Conservation (phyloP, 176 grass and related monocot genomes). For the Carex scoparia region DNA sequence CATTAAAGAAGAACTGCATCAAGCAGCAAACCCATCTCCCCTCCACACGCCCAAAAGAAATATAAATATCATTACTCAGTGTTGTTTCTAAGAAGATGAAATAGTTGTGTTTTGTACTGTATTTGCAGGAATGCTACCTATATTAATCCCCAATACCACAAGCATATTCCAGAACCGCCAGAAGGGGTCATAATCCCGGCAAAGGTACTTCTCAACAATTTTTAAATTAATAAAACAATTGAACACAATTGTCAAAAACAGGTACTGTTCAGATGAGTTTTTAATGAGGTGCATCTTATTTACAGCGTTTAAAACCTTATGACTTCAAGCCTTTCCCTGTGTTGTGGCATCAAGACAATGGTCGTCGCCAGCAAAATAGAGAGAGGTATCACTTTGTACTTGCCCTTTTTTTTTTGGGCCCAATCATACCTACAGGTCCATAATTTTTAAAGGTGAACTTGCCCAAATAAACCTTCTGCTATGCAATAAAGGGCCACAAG, state of each 20-base stretch:
- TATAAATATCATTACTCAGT: constrained; percentile 4
- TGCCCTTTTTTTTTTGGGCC: neutral
- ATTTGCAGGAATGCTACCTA: constrained; percentile 79
- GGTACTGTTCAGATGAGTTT: neutral
- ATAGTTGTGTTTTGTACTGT: neutral
- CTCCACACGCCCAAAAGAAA: constrained; percentile 54
- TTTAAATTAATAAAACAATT: neutral
- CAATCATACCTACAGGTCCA: constrained; percentile 8
- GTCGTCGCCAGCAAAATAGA: constrained; percentile 54
- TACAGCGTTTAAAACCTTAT: constrained; percentile 72
- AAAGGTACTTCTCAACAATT: constrained; percentile 49
- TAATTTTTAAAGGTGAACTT: neutral
- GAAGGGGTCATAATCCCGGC: constrained; percentile 63
- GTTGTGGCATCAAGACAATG: constrained; percentile 91
- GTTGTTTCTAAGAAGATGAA: neutral
- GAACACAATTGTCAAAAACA: neutral
- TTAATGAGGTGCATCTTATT: constrained; percentile 8
- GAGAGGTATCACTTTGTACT: constrained; percentile 49
- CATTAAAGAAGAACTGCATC: constrained; percentile 42
- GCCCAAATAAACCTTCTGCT: constrained; percentile 4
- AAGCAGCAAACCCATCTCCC: constrained; percentile 33
- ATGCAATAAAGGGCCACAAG: neutral
- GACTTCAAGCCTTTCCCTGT: constrained; percentile 94
- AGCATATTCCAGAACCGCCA: constrained; percentile 82
- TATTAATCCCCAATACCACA: constrained; percentile 70